Evolutionary conservation across 208 protist genomes (phyloP).

Genomic region (Endotrypanum monterogeii): DNA sequence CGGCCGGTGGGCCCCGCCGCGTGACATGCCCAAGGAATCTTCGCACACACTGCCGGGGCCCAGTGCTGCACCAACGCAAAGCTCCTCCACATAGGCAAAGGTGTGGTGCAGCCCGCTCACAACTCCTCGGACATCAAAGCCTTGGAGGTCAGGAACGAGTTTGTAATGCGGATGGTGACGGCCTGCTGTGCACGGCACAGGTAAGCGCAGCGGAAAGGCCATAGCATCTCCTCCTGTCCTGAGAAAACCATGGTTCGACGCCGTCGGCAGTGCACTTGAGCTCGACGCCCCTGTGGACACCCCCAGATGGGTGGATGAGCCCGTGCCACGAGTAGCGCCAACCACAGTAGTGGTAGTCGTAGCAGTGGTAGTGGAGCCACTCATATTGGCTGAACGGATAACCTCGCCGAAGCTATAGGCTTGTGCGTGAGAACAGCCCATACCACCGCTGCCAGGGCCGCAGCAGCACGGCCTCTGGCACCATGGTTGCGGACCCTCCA

Average conservation of each 20-base stretch:
- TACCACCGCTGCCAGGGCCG: slow-evolving; percentile 36
- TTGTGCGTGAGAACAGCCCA: slow-evolving; percentile 50
- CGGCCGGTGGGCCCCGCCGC: slow-evolving; percentile 2
- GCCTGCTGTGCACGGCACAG: slow-evolving; percentile 16
- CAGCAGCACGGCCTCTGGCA: slow-evolving; percentile 65
- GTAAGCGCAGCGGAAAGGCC: not conserved
- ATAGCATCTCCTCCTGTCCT: not conserved
- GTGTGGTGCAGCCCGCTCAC: slow-evolving; percentile 86
- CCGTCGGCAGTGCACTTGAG: slow-evolving; percentile 6
- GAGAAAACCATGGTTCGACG: slow-evolving; percentile 3
- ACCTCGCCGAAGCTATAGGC: slow-evolving; percentile 79
- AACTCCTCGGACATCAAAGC: slow-evolving; percentile 57
- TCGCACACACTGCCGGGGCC: not conserved
- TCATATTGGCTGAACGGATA: slow-evolving; percentile 9
- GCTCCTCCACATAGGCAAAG: slow-evolving; percentile 77
- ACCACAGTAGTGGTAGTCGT: slow-evolving; percentile 2
- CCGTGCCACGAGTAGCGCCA: not conserved
- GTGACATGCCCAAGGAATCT: not conserved
- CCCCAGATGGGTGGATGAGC: slow-evolving; percentile 5
- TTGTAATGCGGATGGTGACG: slow-evolving; percentile 37
- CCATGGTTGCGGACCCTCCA: slow-evolving; percentile 78
- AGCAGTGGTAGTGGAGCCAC: not conserved
- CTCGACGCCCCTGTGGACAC: slow-evolving; percentile 1
- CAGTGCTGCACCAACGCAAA: slow-evolving; percentile 7
- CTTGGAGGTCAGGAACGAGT: slow-evolving; percentile 53